Evolutionary conservation across 371 early-diverging fungal genomes (phyloP).

Genomic region (Haplosporangium sp.): DNA sequence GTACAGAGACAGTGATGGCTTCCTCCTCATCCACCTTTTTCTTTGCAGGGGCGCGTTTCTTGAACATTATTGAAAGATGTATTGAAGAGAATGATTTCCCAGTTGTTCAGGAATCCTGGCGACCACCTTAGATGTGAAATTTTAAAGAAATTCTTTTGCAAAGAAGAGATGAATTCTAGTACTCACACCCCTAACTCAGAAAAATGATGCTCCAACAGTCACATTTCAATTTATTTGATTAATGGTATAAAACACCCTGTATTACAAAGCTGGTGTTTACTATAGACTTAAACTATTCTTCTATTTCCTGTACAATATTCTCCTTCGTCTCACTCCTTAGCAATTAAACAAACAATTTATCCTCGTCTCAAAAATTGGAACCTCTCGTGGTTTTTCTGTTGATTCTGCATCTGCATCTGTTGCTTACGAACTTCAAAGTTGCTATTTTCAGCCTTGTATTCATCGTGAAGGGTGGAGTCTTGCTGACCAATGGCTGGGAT

Average conservation of each 20-base stretch:
- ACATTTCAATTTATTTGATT: too few relatives aligned
- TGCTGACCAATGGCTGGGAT: background rate
- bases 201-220: too few relatives aligned
- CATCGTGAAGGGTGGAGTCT: background rate
- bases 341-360: background rate
- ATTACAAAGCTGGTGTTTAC: background rate
- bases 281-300: background rate
- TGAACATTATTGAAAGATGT: conserved; percentile 28
- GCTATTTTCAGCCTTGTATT: background rate
- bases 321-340: background rate
- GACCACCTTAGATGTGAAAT: too few relatives aligned
- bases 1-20: conserved; percentile 47
- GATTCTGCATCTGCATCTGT: too few relatives aligned
- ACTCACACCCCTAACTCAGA: too few relatives aligned
- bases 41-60: conserved; percentile 30
- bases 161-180: too few relatives aligned
- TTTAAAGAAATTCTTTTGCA: too few relatives aligned
- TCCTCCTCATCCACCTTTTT: conserved; percentile 11
- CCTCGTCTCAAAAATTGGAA: conserved; percentile 19
- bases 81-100: background rate
- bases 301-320: background rate
- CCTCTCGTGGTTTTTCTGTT: background rate
- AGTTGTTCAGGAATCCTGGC: too few relatives aligned
- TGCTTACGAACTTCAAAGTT: background rate
- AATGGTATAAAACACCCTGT: background rate